Conservation (phyloP, 345 rosid genomes). For the Lumnitzera littorea region DNA sequence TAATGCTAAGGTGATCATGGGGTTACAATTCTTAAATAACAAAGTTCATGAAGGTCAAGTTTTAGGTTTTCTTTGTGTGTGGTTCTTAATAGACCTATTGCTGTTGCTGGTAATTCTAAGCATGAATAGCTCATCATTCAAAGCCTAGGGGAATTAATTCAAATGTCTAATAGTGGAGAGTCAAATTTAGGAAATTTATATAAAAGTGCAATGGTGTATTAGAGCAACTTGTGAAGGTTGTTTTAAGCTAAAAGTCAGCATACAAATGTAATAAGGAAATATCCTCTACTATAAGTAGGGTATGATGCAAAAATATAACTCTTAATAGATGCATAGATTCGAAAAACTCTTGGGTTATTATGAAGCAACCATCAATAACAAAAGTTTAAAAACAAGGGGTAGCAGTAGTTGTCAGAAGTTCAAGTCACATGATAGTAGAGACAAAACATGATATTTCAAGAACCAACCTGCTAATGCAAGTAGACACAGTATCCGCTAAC, state of each 20-base stretch:
- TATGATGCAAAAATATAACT: too few species aligned
- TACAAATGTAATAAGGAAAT: slow-evolving; percentile 15
- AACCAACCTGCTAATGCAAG: too few species aligned
- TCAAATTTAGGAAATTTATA: slow-evolving; percentile 73
- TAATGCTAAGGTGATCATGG: slow-evolving; percentile 75
- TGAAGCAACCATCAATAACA: too few species aligned
- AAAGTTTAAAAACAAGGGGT: too few species aligned
- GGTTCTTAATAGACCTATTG: slow-evolving; percentile 43
- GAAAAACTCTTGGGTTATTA: too few species aligned
- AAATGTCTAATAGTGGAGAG: slow-evolving; percentile 83
- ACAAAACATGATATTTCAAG: too few species aligned
- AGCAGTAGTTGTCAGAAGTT: too few species aligned
- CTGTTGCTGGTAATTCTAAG: slow-evolving; percentile 23
- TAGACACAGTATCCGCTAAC: too few species aligned
- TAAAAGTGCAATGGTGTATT: slow-evolving; percentile 59
- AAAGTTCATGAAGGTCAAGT: slow-evolving; percentile 49
- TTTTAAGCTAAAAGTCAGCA: slow-evolving; percentile 43
- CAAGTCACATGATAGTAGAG: too few species aligned
- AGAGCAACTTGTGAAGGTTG: slow-evolving; percentile 61
- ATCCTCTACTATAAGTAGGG: too few species aligned
- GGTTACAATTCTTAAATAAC: slow-evolving; percentile 70
- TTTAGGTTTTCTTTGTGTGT: slow-evolving; percentile 90
- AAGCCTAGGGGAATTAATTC: slow-evolving; percentile 82
- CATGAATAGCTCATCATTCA: slow-evolving; percentile 45
- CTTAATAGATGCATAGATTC: too few species aligned